Evolutionary conservation across 2,329 filamentous ascomycete species (phyloP).

Genomic region (Epichloe sp.): DNA sequence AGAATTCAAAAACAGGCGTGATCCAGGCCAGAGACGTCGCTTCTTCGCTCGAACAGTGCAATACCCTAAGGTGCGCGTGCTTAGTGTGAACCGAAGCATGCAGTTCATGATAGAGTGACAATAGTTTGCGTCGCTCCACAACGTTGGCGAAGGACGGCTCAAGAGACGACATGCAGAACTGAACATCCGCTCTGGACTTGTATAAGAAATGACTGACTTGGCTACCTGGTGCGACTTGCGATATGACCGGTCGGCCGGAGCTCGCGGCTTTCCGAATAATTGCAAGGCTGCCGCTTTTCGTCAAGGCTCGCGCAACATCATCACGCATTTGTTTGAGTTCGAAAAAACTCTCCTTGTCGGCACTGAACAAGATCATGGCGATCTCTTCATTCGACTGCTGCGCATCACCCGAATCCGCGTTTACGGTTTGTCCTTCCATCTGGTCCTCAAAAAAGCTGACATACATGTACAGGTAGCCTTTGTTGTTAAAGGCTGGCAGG

Average conservation of each 20-base stretch:
- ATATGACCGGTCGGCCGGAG: conserved; percentile 55
- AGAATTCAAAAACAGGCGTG: conserved; percentile 84
- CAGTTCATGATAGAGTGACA: conserved; percentile 74
- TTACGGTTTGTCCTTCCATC: conserved; percentile 27
- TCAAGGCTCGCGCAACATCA: conserved; percentile 52
- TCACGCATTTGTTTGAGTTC: conserved; percentile 64
- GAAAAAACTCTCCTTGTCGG: conserved; percentile 94
- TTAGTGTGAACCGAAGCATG: conserved; percentile 78
- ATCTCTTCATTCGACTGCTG: conserved; percentile 61
- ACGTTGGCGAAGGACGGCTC: conserved; percentile 49
- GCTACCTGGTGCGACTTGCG: conserved; percentile 67
- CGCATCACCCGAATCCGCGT: conserved; percentile 40
- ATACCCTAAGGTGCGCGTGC: conserved; percentile 71
- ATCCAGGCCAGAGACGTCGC: conserved; percentile 78
- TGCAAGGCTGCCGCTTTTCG: conserved; percentile 60
- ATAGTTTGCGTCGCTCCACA: conserved; percentile 54
- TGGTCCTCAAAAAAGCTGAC: conserved; percentile 75
- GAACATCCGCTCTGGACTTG: conserved; percentile 87
- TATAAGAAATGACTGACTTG: conserved; percentile 86
- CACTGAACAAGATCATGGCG: conserved; percentile 85
- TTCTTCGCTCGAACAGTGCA: conserved; percentile 65
- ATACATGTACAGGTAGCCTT: conserved; percentile 97
- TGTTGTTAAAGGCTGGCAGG: conserved; percentile 92
- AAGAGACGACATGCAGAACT: conserved; percentile 84
- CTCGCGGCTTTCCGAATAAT: conserved; percentile 60